Percentiles rank a stretch among this genome's conserved stretches.
These are phyloP conservation scores for Cetraspora pellucida DNA, from an alignment of 192 early-diverging fungal genomes.

Conservation along the genomic window DNA sequence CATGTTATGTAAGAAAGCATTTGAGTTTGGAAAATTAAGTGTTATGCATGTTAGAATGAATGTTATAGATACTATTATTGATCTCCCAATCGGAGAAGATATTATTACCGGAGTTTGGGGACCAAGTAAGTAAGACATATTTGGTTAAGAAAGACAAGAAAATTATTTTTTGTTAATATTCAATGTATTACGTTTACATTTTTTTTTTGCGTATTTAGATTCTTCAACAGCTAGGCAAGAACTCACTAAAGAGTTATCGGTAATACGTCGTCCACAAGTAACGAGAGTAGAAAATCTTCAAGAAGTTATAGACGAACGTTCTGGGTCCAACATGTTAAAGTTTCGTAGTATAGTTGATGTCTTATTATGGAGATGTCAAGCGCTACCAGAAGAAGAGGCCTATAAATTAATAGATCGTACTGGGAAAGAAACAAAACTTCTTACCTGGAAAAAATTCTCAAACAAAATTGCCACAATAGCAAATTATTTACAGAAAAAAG, in stretches of 20 bases:
- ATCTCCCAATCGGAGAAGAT: slow-evolving; percentile 60
- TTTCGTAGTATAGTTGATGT: slow-evolving; percentile 74
- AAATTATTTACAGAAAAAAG: slow-evolving; percentile 62
- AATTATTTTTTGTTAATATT: background rate
- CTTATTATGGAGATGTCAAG: slow-evolving; percentile 70
- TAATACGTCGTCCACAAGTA: slow-evolving; percentile 56
- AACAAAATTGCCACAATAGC: slow-evolving; percentile 67
- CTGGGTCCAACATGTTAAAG: slow-evolving; percentile 64
- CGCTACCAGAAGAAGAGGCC: slow-evolving; percentile 66
- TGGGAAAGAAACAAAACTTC: slow-evolving; percentile 61
- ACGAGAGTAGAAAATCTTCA: slow-evolving; percentile 68
- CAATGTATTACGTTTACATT: background rate
- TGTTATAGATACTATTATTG: slow-evolving; percentile 64
- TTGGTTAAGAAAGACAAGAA: background rate
- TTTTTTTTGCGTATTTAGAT: slow-evolving; percentile 29
- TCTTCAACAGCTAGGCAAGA: slow-evolving; percentile 35
- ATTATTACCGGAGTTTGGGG: slow-evolving; percentile 53
- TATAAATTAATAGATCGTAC: slow-evolving; percentile 61
- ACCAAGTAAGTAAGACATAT: slow-evolving; percentile 30
- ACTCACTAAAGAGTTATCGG: slow-evolving; percentile 29
- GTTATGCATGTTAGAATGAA: slow-evolving; percentile 59
- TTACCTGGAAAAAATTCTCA: slow-evolving; percentile 75
- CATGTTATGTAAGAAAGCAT: slow-evolving; percentile 64
- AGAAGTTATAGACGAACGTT: slow-evolving; percentile 70
- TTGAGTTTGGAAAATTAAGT: slow-evolving; percentile 62